A percentile compares a stretch with the other conserved stretches of the same genome.
These are phyloP conservation scores for Eucalyptus caleyi DNA, from an alignment of 345 rosid genomes.

Conservation along the genomic window DNA sequence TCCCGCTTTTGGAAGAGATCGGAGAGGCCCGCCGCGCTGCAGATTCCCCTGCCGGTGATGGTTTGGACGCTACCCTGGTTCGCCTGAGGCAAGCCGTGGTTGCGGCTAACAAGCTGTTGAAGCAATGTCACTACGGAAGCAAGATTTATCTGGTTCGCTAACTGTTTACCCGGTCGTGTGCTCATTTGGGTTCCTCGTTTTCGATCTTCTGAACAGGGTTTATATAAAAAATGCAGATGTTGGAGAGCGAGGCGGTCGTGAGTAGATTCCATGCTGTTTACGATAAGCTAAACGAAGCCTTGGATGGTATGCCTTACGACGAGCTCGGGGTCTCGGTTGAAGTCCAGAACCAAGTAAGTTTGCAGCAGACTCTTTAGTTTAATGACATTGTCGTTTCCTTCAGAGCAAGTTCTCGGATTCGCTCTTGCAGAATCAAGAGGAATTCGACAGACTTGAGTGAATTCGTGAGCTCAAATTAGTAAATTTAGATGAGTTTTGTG, in stretches of 20 bases:
- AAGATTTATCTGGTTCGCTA: conserved; percentile 41
- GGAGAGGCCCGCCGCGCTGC: conserved; percentile 7
- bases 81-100: conserved; percentile 28
- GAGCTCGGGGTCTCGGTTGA: conserved; percentile 38
- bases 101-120: conserved; percentile 38
- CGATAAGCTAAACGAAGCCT: conserved; percentile 26
- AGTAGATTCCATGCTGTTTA: conserved; percentile 34
- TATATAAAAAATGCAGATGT: conserved; percentile 13
- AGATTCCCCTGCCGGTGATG: not conserved
- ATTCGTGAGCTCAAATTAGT: not conserved
- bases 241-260: conserved; percentile 57
- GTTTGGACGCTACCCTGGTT: conserved; percentile 4
- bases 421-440: not conserved
- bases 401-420: not conserved
- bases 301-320: conserved; percentile 29
- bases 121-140: conserved; percentile 44
- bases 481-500: not conserved
- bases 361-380: not conserved
- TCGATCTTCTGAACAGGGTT: not conserved
- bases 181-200: not conserved
- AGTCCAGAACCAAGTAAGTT: conserved; percentile 45
- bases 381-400: not conserved
- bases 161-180: not conserved
- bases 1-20: conserved; percentile 43
- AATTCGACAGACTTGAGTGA: not conserved